These are phyloP conservation scores for Linnemannia schmuckeri DNA, from an alignment of 192 early-diverging fungal species.

Conservation along the genomic window DNA sequence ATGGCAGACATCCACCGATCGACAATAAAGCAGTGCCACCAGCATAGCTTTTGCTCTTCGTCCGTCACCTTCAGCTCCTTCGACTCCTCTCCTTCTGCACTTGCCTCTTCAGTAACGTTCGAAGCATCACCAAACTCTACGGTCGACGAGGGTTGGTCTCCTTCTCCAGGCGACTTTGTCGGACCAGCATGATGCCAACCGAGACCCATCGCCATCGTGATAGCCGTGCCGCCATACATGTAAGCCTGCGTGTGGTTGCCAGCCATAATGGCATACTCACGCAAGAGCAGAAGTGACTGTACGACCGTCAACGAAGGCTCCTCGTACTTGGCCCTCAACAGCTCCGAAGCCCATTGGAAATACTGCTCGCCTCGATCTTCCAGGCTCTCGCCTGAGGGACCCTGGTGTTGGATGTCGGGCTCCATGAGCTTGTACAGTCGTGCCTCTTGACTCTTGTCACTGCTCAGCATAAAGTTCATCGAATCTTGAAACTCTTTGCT, in stretches of 20 bases:
- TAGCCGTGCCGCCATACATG: conserved; percentile 49
- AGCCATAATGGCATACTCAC: conserved; percentile 54
- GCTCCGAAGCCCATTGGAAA: conserved; percentile 45
- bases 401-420: conserved; percentile 21
- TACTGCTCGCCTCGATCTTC: conserved; percentile 47
- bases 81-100: conserved; percentile 12
- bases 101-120: neutral
- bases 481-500: conserved; percentile 2
- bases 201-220: conserved; percentile 54
- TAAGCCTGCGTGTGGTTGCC: conserved; percentile 49
- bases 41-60: conserved; percentile 51
- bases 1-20: conserved; percentile 56
- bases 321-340: conserved; percentile 41
- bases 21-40: conserved; percentile 58
- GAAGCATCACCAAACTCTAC: neutral
- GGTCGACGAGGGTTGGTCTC: neutral
- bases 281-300: conserved; percentile 41
- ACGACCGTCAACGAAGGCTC: conserved; percentile 43
- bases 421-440: conserved; percentile 33
- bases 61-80: conserved; percentile 25
- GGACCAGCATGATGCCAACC: conserved; percentile 39
- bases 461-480: neutral
- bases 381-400: conserved; percentile 12
- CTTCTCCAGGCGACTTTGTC: neutral
- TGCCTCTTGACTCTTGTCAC: conserved; percentile 15